phyloP scores from a whole-genome alignment of 2,329 filamentous ascomycete genomes.

The Cryphonectria naterciae region DNA sequence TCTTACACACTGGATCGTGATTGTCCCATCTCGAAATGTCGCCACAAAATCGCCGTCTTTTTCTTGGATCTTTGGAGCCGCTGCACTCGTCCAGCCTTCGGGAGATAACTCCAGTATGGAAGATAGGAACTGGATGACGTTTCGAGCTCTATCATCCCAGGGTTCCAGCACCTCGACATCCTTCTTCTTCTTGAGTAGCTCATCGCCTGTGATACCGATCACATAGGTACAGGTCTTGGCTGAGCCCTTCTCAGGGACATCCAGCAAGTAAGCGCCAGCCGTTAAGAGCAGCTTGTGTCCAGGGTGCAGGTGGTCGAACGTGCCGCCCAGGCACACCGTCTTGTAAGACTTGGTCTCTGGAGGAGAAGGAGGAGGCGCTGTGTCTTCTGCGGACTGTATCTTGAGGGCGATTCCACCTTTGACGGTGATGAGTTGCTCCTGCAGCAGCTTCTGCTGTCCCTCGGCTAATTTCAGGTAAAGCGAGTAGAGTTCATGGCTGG shows the following conservation, averaged over 20 bases:
- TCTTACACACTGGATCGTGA: constrained; percentile 78
- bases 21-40: constrained; percentile 58
- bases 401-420: constrained; percentile 56
- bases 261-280: constrained; percentile 76
- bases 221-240: constrained; percentile 62
- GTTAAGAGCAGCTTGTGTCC: constrained; percentile 96
- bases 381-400: constrained; percentile 31
- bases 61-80: constrained; percentile 42
- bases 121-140: constrained; percentile 73
- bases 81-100: constrained; percentile 48
- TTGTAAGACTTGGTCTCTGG: constrained; percentile 48
- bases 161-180: constrained; percentile 79
- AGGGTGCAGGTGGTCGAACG: constrained; percentile 93
- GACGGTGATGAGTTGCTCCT: constrained; percentile 56
- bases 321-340: constrained; percentile 83
- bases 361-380: constrained; percentile 31
- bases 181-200: constrained; percentile 86
- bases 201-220: constrained; percentile 87
- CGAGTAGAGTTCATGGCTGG: constrained; percentile 61
- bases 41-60: constrained; percentile 54
- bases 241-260: constrained; percentile 48
- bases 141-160: constrained; percentile 74
- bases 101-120: constrained; percentile 57
- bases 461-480: constrained; percentile 54
- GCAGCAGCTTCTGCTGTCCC: constrained; percentile 49